A percentile compares a stretch with the other conserved stretches of the same genome.
These are phyloP conservation scores for Croton setiger DNA, from an alignment of 441 rosid species.

Conservation along the genomic window DNA sequence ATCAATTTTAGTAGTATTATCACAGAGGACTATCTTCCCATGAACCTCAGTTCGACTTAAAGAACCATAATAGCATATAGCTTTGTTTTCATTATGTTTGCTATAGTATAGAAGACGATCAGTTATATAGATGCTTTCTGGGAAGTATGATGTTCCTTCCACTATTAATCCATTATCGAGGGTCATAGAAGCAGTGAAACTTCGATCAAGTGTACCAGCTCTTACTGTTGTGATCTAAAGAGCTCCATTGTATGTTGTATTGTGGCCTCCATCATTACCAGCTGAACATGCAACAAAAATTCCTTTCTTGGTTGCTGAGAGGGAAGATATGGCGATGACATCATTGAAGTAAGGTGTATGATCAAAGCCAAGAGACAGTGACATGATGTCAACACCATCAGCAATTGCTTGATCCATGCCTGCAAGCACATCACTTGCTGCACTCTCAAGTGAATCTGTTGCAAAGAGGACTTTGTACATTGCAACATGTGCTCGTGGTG, in stretches of 20 bases:
- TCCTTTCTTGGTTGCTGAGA: constrained; percentile 47
- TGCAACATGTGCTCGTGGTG: constrained; percentile 59
- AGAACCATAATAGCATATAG: constrained; percentile 19
- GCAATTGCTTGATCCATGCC: constrained; percentile 59
- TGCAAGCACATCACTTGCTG: constrained; percentile 57
- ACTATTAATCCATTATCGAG: constrained; percentile 40
- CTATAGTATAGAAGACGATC: constrained; percentile 32
- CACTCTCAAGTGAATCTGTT: constrained; percentile 42
- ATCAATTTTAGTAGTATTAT: not conserved
- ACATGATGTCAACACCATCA: constrained; percentile 65
- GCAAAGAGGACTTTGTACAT: constrained; percentile 54
- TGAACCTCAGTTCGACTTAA: constrained; percentile 27
- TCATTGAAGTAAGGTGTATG: constrained; percentile 54
- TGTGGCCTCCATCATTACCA: constrained; percentile 50
- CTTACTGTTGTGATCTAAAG: constrained; percentile 66
- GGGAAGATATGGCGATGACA: constrained; percentile 57
- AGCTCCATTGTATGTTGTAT: constrained; percentile 47
- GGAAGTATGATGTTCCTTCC: constrained; percentile 35
- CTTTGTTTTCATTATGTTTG: constrained; percentile 20
- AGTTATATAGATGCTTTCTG: constrained; percentile 22
- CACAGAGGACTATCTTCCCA: constrained; percentile 41
- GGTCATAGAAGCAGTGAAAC: constrained; percentile 47
- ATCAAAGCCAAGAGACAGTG: constrained; percentile 54
- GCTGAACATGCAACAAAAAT: constrained; percentile 57
- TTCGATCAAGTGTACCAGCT: constrained; percentile 53